Evolutionary conservation across 176 grass and related monocot genomes (phyloP), one percentile per base, ranked within the genome.

Genomic region (Zoysia pacifica): DNA sequence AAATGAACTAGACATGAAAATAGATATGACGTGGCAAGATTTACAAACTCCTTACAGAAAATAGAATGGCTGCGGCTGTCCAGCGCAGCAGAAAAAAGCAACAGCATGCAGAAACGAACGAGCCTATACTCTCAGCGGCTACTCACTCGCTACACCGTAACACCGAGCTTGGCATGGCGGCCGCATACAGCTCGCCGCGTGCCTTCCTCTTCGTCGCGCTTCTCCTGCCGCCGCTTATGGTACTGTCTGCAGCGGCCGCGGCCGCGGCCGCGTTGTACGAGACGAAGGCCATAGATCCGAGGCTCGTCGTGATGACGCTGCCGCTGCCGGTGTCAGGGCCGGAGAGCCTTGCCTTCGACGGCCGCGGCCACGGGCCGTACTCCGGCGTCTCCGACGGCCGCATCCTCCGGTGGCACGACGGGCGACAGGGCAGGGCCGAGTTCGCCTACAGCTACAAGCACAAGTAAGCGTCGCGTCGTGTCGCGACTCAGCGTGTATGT

Each of bases 381-480:
- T 10, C 9, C 48, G 48, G 48, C 48, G 48, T 49, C 48, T 49
- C 48, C 48, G 54, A 16, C 10, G 54, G 54, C 5, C 50, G 50
- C 50, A 14, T 52, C 11, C 11, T 52, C 50, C 12, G 4, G 50
- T 52, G 50, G 50, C 12, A 52, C 50, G 50, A 86, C 37, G 0
- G 45, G 35, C 36, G 60, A 39, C 81, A 55, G 5, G 83, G 92
- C 58, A 94, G 95, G 92, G 67, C 66, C 35, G 46, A 76, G 19
- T 94, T 91, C 82, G 92, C 88, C 65, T 88, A 88, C 78, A 93
- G 91, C 81, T 78, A 84, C 13, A 87, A 59, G 54, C 80, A 89
- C 35, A 86, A 49, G 80, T 77, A 70, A 78, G 37, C 62, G 2
- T 40, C 28, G 28, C 16, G 16, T n/a, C 54, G n/a, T 3, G 16